A percentile compares a stretch with the other conserved stretches of the same genome.
These are phyloP conservation scores for Aureobasidium leucospermi DNA, from an alignment of 2,329 filamentous ascomycete species.

Conservation along the genomic window DNA sequence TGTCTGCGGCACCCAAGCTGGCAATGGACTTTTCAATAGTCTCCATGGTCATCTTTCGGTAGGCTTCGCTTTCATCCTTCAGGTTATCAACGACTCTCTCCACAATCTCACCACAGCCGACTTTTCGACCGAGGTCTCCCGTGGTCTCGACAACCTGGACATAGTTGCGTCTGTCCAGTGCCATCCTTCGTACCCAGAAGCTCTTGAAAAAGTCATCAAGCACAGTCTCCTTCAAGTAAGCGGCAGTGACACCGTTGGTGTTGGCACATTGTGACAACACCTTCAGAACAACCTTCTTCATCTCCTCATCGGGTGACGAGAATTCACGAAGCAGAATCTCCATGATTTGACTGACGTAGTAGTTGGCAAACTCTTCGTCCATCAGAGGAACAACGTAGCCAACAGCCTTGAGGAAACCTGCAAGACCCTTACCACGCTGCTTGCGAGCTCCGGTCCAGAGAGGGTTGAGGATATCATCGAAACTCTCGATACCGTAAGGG, in stretches of 20 bases:
- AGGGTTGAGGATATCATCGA: slow-evolving; percentile 94
- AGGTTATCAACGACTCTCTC: slow-evolving; percentile 90
- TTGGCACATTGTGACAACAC: slow-evolving; percentile 93
- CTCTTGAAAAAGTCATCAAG: slow-evolving; percentile 96
- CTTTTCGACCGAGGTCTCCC: slow-evolving; percentile 93
- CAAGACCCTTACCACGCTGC: slow-evolving; percentile 91
- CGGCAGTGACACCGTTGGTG: slow-evolving; percentile 89
- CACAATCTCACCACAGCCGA: slow-evolving; percentile 92
- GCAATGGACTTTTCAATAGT: slow-evolving; percentile 95
- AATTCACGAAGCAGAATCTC: slow-evolving; percentile 95
- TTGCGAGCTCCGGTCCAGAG: slow-evolving; percentile 95
- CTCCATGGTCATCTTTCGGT: slow-evolving; percentile 98
- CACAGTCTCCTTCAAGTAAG: slow-evolving; percentile 91
- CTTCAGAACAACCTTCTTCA: slow-evolving; percentile 99
- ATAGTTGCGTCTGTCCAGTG: slow-evolving; percentile 94
- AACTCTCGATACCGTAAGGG: slow-evolving; percentile 97
- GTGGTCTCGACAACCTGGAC: slow-evolving; percentile 97
- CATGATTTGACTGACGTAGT: slow-evolving; percentile 98
- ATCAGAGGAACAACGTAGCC: slow-evolving; percentile 98
- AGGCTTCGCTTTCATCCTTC: slow-evolving; percentile 96
- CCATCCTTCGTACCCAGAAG: slow-evolving; percentile 97
- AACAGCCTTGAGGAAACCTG: slow-evolving; percentile 93
- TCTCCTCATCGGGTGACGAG: slow-evolving; percentile 93
- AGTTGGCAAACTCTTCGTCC: slow-evolving; percentile 99
- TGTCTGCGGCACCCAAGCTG: slow-evolving; percentile 85